Conservation (phyloP, 23 red algal species). For the Gracilaria domingensis region DNA sequence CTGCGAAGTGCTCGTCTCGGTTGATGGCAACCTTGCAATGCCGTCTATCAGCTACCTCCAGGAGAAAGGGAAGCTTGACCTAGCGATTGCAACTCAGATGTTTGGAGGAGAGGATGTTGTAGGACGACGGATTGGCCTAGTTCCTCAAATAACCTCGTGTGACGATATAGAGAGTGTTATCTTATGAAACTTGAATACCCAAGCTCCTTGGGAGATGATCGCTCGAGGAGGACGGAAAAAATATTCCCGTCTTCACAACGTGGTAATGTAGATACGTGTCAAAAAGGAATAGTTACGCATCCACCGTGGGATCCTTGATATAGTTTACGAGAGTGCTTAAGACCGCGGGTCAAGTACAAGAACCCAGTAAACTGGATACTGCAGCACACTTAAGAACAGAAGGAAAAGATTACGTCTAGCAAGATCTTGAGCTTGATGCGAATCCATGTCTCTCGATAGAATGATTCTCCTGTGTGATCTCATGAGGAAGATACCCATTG, state of each 20-base stretch:
- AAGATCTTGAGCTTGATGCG: slow-evolving; percentile 45
- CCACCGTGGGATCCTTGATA: neutral
- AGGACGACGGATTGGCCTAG: slow-evolving; percentile 15
- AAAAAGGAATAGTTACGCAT: neutral
- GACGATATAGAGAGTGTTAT: neutral
- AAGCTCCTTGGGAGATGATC: neutral
- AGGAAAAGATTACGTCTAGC: slow-evolving; percentile 86
- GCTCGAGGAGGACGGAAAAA: neutral
- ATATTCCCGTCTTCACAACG: too few relatives aligned
- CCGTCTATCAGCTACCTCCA: neutral
- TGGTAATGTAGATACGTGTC: too few relatives aligned
- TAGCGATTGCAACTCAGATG: neutral
- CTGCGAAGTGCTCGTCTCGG: neutral
- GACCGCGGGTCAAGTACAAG: slow-evolving; percentile 54
- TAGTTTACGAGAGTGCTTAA: neutral
- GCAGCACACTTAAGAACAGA: slow-evolving; percentile 78
- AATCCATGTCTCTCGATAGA: slow-evolving; percentile 48
- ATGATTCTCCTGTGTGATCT: slow-evolving; percentile 87
- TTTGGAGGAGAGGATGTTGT: slow-evolving; percentile 29
- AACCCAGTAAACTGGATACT: slow-evolving; percentile 92
- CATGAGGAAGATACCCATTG: slow-evolving; percentile 98
- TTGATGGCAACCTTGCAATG: slow-evolving; percentile 27
- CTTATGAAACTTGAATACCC: neutral
- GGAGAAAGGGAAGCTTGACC: neutral
- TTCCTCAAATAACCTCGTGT: neutral